These are phyloP conservation scores for Jasminum sambac DNA, from an alignment of 257 asterid genomes.

Conservation along the genomic window DNA sequence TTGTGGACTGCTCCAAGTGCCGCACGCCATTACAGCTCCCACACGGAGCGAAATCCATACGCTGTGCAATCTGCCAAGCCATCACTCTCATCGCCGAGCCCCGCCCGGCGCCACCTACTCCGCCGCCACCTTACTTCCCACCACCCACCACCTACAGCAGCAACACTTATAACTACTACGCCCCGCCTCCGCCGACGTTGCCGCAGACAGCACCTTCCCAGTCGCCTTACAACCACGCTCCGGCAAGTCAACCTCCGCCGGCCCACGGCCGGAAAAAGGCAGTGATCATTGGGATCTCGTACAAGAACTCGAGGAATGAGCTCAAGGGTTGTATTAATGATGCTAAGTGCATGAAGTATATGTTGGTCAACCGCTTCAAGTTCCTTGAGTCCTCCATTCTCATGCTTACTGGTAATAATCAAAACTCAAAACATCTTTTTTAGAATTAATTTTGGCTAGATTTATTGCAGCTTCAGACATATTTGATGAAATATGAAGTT, in stretches of 20 bases:
- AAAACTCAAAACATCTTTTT: background rate
- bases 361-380: slow-evolving; percentile 63
- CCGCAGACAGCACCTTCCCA: slow-evolving; percentile 2
- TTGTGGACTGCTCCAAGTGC: slow-evolving; percentile 79
- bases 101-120: slow-evolving; percentile 33
- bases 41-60: slow-evolving; percentile 71
- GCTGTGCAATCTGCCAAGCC: slow-evolving; percentile 81
- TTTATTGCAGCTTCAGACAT: background rate
- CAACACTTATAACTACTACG: slow-evolving; percentile 30
- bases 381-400: slow-evolving; percentile 77
- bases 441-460: background rate
- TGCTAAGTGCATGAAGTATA: slow-evolving; percentile 75
- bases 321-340: slow-evolving; percentile 90
- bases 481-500: background rate
- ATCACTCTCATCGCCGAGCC: slow-evolving; percentile 67
- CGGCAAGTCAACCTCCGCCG: slow-evolving; percentile 38
- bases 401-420: slow-evolving; percentile 75
- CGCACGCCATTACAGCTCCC: slow-evolving; percentile 80
- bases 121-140: slow-evolving; percentile 25
- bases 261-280: slow-evolving; percentile 73
- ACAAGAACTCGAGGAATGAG: slow-evolving; percentile 49
- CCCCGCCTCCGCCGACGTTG: slow-evolving; percentile 15
- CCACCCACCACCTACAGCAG: slow-evolving; percentile 26
- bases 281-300: slow-evolving; percentile 78
- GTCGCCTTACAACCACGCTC: slow-evolving; percentile 43